phyloP scores from a whole-genome alignment of 306 rosid species.

The Luffa aegyptiaca region DNA sequence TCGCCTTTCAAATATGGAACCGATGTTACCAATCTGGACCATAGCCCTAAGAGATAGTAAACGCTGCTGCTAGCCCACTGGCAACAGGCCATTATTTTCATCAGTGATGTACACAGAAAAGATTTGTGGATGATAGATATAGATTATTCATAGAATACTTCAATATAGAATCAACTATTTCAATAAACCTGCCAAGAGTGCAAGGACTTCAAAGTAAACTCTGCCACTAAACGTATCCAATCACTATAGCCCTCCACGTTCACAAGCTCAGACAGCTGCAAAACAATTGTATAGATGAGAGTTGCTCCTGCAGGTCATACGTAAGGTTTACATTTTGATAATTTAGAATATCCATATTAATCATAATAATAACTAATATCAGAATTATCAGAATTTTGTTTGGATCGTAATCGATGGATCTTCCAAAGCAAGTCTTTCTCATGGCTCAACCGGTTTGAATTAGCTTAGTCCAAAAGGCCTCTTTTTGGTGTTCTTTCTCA shows the following conservation, averaged over 20 bases:
- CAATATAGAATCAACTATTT: conserved; percentile 5
- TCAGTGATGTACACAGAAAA: conserved; percentile 24
- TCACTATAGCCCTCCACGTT: conserved; percentile 86
- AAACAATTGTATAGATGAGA: conserved; percentile 18
- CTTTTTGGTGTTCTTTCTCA: too few relatives aligned
- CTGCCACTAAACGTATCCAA: conserved; percentile 87
- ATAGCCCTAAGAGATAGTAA: conserved; percentile 87
- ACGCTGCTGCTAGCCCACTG: conserved; percentile 99
- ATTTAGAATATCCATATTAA: not conserved
- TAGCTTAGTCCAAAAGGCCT: too few relatives aligned
- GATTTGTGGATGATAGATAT: conserved; percentile 7
- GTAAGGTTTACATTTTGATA: not conserved
- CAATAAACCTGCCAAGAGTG: conserved; percentile 87
- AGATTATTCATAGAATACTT: conserved; percentile 10
- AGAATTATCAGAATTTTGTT: too few relatives aligned
- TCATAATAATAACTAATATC: not conserved
- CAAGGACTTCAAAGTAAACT: conserved; percentile 84
- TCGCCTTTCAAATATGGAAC: conserved; percentile 99
- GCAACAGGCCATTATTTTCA: conserved; percentile 22
- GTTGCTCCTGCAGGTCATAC: conserved; percentile 1
- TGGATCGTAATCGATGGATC: too few relatives aligned
- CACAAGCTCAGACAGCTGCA: conserved; percentile 89
- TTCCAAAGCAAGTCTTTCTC: too few relatives aligned
- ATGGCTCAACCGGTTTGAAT: too few relatives aligned
- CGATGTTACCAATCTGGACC: conserved; percentile 98